A percentile compares a stretch with the other conserved stretches of the same genome.
Conservation (phyloP, 2,329 filamentous ascomycete genomes). For the Sarocladiaceae sp. region DNA sequence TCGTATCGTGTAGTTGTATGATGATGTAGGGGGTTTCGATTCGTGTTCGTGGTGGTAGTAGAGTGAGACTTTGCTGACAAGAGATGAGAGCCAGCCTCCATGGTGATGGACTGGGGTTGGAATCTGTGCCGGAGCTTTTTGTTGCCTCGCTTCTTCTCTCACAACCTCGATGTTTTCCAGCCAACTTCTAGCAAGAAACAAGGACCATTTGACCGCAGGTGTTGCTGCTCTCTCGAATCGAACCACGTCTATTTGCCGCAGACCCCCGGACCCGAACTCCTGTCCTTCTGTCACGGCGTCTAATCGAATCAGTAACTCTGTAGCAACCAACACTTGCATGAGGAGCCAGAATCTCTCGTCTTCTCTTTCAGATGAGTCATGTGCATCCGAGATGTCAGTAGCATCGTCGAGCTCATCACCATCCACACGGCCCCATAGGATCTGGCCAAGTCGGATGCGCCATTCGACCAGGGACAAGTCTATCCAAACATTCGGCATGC, state of each 20-base stretch:
- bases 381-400: slow-evolving; percentile 42
- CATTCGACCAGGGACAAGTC: slow-evolving; percentile 71
- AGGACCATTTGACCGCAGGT: slow-evolving; percentile 58
- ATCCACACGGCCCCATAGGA: slow-evolving; percentile 56
- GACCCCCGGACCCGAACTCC: slow-evolving; percentile 31
- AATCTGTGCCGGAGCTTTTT: slow-evolving; percentile 12
- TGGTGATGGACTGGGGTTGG: slow-evolving; percentile 16
- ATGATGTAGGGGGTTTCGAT: slow-evolving; percentile 20
- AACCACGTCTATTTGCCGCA: slow-evolving; percentile 48
- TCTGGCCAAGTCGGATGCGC: slow-evolving; percentile 65
- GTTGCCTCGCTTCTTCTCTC: slow-evolving; percentile 28
- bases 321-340: slow-evolving; percentile 58
- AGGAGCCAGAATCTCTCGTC: slow-evolving; percentile 63
- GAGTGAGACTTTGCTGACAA: slow-evolving; percentile 49
- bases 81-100: slow-evolving; percentile 48
- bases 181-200: slow-evolving; percentile 59
- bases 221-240: slow-evolving; percentile 58
- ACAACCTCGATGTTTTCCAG: slow-evolving; percentile 60
- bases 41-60: slow-evolving; percentile 30
- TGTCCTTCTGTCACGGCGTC: slow-evolving; percentile 57
- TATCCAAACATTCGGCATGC: slow-evolving; percentile 62
- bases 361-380: slow-evolving; percentile 42
- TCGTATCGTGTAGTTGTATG: slow-evolving; percentile 41
- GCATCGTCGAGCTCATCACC: slow-evolving; percentile 49
- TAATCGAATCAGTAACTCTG: slow-evolving; percentile 58